phyloP scores from a whole-genome alignment of 352 stramenopile species.

The Pythium apleroticum region DNA sequence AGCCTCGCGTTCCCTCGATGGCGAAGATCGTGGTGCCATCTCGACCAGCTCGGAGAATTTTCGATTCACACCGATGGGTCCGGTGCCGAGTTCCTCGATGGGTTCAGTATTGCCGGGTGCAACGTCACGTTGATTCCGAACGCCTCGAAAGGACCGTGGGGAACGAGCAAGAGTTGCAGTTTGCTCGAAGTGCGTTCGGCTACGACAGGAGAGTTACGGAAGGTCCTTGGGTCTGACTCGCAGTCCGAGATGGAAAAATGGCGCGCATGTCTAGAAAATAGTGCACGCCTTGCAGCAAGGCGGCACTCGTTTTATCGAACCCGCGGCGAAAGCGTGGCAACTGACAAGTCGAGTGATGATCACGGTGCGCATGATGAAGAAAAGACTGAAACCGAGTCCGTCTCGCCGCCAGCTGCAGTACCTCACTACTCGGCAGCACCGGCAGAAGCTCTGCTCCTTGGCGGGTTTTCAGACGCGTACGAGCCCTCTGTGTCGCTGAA shows the following conservation, averaged over 20 bases:
- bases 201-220: slow-evolving; percentile 41
- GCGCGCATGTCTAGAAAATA: slow-evolving; percentile 69
- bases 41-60: slow-evolving; percentile 69
- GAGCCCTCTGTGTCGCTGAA: slow-evolving; percentile 44
- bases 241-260: slow-evolving; percentile 65
- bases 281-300: slow-evolving; percentile 41
- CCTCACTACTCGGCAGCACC: slow-evolving; percentile 20
- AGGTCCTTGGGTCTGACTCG: slow-evolving; percentile 67
- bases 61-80: slow-evolving; percentile 75
- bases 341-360: slow-evolving; percentile 28
- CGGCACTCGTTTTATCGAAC: slow-evolving; percentile 14
- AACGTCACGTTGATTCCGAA: slow-evolving; percentile 71
- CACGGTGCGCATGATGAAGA: slow-evolving; percentile 30
- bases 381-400: slow-evolving; percentile 1
- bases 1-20: slow-evolving; percentile 83
- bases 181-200: slow-evolving; percentile 64
- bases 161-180: slow-evolving; percentile 30
- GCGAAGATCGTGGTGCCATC: slow-evolving; percentile 79
- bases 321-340: slow-evolving; percentile 9
- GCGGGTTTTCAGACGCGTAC: slow-evolving; percentile 76
- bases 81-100: slow-evolving; percentile 57
- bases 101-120: slow-evolving; percentile 61
- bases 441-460: slow-evolving; percentile 55
- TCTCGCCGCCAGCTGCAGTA: slow-evolving; percentile 12
- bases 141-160: slow-evolving; percentile 48